Evolutionary conservation across 2,329 filamentous ascomycete genomes (phyloP), one percentile per base, ranked within the genome.

Genomic region (Parascedosporium putredinis): DNA sequence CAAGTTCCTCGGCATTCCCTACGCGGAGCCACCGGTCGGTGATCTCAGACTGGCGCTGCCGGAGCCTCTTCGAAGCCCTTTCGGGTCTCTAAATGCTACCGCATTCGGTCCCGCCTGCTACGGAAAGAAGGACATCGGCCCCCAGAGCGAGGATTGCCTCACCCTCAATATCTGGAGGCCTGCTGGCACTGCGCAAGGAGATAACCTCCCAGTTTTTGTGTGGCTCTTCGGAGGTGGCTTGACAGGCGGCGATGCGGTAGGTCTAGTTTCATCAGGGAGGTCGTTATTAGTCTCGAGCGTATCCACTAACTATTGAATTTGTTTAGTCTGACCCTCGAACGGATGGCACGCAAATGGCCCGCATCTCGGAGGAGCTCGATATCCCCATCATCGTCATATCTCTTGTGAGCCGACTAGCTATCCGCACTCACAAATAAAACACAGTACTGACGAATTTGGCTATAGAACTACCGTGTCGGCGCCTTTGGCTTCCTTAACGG

Each of bases 1-100:
- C 53, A 65, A 70, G 51, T 78, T 77, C 57, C 60, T 76, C 3
- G 74, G 73, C 2, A 71, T 82, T 2, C 78, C 76, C 0, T 82
- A 74, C 58, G 78, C 78, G 3, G 71, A 76, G 53, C 61, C 64
- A 16, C 61, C 65, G 2, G 70, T 76, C 27, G 76, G 76, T 0
- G 62, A 71, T 23, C 72, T 73, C 1, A 71, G 80, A 3, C 80
- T 81, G 54, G 64, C 65, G 0, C 55, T 70, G 2, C 76, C 78
- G 0, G 66, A 73, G 53, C 60, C 73, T 1, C 59, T 81, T 10
- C 72, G 76, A 50, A 57, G 63, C 31, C 62, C 63, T 6, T 78
- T 69, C 66, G 51, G 59, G 10, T 70, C 60, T 9, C 62, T 64
- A 18, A 58, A 67, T 52, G 73, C 75, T 3, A 75, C 66, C 7